Evolutionary conservation across 768 basidiomycete species (phyloP), one percentile per base, ranked within the genome.

Genomic region (Xerocomus potaroensis): DNA sequence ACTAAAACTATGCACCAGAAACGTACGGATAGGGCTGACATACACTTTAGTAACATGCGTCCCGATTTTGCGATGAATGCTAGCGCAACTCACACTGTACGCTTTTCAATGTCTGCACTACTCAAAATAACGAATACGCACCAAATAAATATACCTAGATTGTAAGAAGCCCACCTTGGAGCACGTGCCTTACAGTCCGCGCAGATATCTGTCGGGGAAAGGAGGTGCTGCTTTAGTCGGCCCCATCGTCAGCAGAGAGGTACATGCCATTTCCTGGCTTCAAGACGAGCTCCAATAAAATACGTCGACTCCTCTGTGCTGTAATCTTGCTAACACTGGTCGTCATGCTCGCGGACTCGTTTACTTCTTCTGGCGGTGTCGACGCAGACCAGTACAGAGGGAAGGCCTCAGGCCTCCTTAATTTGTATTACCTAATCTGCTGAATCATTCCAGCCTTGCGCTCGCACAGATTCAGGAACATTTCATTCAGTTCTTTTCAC

Each of bases 31-130:
- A 23, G 7, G 48, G 29, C 8, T 41, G 24, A 74, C 80, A 62
- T 73, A 93, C 91, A 97, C 89, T 80, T 96, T 93, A 0, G 87
- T 81, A 54, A 92, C 75, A 64, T 97, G 94, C 5, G 91, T 94
- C 2, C 94, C 94, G 48, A 97, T 84, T 72, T 94, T 95, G 43
- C 94, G 79, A 70, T 97, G 94, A 41, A 95, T 81, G 48, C 87
- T 86, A 14, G 94, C 94, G 62, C 94, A 97, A 55, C 78, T 80
- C 34, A 91, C 75, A 58, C 92, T 93, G 50, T 29, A 52, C 42
- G 41, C 30, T 26, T 35, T 41, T 51, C 24, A 49, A 51, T 49
- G 27, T 47, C 34, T 40, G 39, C 37, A 15, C 39, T 39, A 12
- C 54, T 21, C 26, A 7, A 30, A 21, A 38, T 18, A 24, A 14